These are phyloP conservation scores for Parietaria judaica DNA, from an alignment of 306 rosid genomes.

Conservation along the genomic window DNA sequence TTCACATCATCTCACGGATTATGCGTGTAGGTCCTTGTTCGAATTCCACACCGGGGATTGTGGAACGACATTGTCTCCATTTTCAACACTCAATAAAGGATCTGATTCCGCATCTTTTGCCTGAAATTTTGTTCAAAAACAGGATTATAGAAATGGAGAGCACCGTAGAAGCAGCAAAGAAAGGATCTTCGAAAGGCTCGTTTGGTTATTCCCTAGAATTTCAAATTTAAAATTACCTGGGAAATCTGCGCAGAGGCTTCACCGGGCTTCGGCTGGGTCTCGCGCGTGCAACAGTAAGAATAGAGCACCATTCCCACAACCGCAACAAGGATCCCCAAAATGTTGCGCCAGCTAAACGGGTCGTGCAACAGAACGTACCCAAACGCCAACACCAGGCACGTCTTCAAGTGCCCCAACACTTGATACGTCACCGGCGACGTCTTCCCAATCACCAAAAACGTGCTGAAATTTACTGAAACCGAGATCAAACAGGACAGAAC, in stretches of 20 bases:
- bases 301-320: constrained; percentile 83
- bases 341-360: constrained; percentile 93
- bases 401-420: constrained; percentile 94
- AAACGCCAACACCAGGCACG: constrained; percentile 86
- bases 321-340: constrained; percentile 78
- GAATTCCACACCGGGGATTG: constrained; percentile 52
- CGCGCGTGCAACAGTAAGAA: constrained; percentile 61
- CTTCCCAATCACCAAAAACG: constrained; percentile 93
- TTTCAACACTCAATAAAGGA: constrained; percentile 54
- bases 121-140: constrained; percentile 23
- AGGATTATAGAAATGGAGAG: not conserved
- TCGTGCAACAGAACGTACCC: constrained; percentile 81
- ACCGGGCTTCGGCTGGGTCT: constrained; percentile 62
- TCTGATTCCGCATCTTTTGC: constrained; percentile 63
- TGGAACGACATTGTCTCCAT: constrained; percentile 31
- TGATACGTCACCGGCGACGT: constrained; percentile 98
- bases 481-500: constrained; percentile 85
- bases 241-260: constrained; percentile 54
- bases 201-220: too few species aligned
- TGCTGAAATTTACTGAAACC: constrained; percentile 93
- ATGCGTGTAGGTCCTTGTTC: constrained; percentile 53
- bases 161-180: not conserved
- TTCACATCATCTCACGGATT: constrained; percentile 13
- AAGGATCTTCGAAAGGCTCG: not conserved
- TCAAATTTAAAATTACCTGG: constrained; percentile 16